Conservation (phyloP, 2,329 filamentous ascomycete species). For the Paraconiothyrium brasiliense region DNA sequence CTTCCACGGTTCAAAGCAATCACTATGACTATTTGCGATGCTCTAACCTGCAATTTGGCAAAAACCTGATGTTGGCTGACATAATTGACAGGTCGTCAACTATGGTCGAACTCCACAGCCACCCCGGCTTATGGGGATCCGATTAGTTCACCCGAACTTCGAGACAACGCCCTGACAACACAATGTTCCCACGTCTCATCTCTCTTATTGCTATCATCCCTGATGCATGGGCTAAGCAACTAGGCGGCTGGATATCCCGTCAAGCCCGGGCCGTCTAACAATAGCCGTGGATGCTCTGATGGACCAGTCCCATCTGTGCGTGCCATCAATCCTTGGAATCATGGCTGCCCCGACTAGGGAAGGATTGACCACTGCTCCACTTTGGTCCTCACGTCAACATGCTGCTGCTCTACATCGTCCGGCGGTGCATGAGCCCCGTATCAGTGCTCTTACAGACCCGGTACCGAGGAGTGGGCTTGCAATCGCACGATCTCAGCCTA, state of each 20-base stretch:
- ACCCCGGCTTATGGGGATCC: conserved; percentile 52
- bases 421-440: conserved; percentile 50
- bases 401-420: conserved; percentile 52
- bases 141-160: conserved; percentile 47
- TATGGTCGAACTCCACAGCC: conserved; percentile 35
- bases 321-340: conserved; percentile 47
- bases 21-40: conserved; percentile 27
- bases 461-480: conserved; percentile 44
- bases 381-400: conserved; percentile 52
- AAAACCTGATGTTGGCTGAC: conserved; percentile 38
- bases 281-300: conserved; percentile 50
- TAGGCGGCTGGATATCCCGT: conserved; percentile 43
- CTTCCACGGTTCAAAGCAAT: conserved; percentile 26
- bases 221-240: conserved; percentile 46
- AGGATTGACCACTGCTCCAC: conserved; percentile 46
- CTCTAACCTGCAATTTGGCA: conserved; percentile 32
- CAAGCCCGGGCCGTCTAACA: conserved; percentile 49
- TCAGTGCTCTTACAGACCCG: conserved; percentile 50
- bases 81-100: conserved; percentile 46
- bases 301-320: conserved; percentile 44
- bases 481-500: conserved; percentile 48
- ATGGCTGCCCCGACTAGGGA: conserved; percentile 47
- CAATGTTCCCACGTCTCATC: conserved; percentile 48
- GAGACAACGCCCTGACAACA: conserved; percentile 46
- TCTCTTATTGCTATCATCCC: conserved; percentile 45